Percentiles rank a stretch among this genome's conserved stretches.
Evolutionary conservation across 2,329 filamentous ascomycete genomes (phyloP).

Genomic region (Aspergillaceae sp.): DNA sequence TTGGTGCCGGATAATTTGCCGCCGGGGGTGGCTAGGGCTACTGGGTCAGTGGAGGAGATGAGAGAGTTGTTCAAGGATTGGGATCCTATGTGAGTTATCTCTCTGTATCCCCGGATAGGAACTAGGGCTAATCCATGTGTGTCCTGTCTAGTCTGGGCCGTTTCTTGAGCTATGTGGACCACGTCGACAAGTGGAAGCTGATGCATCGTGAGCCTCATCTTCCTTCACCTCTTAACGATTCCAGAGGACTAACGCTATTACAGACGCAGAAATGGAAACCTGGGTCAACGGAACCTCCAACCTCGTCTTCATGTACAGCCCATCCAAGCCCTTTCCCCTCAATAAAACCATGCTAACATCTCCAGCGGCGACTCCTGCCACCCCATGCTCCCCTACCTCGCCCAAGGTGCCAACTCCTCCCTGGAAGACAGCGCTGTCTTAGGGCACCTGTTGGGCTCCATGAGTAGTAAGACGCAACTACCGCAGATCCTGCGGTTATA

Average conservation of each 20-base stretch:
- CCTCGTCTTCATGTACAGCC: conserved; percentile 34
- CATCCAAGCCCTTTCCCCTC: too few species aligned
- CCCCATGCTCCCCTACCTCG: conserved; percentile 55
- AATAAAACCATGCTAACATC: not conserved
- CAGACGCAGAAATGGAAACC: conserved; percentile 42
- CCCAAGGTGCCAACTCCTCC: conserved; percentile 58
- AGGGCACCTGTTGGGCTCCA: conserved; percentile 48
- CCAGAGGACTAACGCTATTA: not conserved
- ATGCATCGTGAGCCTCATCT: conserved; percentile 35
- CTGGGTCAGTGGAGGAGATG: conserved; percentile 55
- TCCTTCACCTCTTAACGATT: not conserved
- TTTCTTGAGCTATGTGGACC: conserved; percentile 45
- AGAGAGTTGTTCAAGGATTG: conserved; percentile 50
- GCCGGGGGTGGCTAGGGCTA: conserved; percentile 41
- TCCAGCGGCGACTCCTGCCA: conserved; percentile 52
- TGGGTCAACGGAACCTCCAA: conserved; percentile 49
- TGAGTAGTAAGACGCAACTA: conserved; percentile 38
- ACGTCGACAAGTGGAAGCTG: conserved; percentile 61
- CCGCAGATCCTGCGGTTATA: conserved; percentile 38
- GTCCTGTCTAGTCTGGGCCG: conserved; percentile 20
- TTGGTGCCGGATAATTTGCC: conserved; percentile 57
- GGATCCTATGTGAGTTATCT: conserved; percentile 46
- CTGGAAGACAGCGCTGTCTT: conserved; percentile 62
- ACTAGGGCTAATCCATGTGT: not conserved
- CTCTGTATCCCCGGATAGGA: not conserved